Base-by-base conservation (phyloP, 768 basidiomycete genomes). In the Pulveroboletus sp. region DNA sequence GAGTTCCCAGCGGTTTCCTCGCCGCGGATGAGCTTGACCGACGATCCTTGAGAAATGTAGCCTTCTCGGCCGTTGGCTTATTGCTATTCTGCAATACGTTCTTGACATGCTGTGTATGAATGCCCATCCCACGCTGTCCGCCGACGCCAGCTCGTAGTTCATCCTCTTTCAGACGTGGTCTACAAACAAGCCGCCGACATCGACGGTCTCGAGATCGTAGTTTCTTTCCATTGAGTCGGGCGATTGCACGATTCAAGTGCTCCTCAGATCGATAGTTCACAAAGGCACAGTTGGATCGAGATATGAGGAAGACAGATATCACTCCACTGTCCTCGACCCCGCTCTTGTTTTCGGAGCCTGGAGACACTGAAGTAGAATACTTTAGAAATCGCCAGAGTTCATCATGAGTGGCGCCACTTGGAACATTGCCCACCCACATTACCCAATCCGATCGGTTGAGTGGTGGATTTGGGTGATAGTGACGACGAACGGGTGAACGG, bases 361-460 rank as follows among this genome's bases (percentile, higher is more conserved):
- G 43, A 24, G 46, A 49, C 5, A 59, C 39, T 15, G 62, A 47
- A 15, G 55, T 49, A 8, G 62, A 53, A 42, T 68, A 61, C 54
- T 77, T 84, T 71, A 97, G 93, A 66, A 93, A 94, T 7, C 73
- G 73, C 86, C 85, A 89, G 5, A 96, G 73, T 61, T 96, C 93
- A 56, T 91, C 84, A 52, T 91, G 80, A 4, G 81, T 82, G 14
- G 90, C 83, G 59, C 93, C 89, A 6, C 77, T 76, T 3, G 90
- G 89, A 4, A 96, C 86, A 62, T 97, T 97, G 9, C 94, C 94
- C 11, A 83, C 84, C 94, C 94, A 96, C 89, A 93, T 91, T 1
- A 93, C 93, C 89, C 88, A 94, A 51, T 91, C 89, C 7, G 89
- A 90, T 13, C 90, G 80, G 46, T 87, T 76, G 10, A 81, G 71